A percentile compares a stretch with the other conserved stretches of the same genome.
These are phyloP conservation scores for Thozetella sp. DNA, from an alignment of 495 filamentous ascomycete species.

Conservation along the genomic window DNA sequence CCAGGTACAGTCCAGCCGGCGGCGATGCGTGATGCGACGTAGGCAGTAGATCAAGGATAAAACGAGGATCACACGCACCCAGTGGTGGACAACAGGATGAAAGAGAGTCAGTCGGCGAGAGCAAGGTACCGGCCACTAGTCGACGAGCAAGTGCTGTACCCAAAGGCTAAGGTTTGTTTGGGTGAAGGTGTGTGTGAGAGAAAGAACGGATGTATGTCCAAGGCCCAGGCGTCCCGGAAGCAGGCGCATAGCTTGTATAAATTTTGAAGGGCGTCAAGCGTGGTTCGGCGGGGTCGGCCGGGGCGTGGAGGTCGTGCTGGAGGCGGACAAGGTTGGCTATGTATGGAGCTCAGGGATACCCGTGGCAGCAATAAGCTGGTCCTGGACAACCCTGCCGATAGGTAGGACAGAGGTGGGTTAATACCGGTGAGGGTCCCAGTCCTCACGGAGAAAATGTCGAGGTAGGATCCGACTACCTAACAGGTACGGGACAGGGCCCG, in stretches of 20 bases:
- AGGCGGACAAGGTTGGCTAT: conserved; percentile 40
- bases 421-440: conserved; percentile 48
- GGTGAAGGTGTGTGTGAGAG: conserved; percentile 6
- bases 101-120: conserved; percentile 8
- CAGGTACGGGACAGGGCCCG: conserved; percentile 35
- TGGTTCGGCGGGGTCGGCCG: conserved; percentile 36
- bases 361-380: conserved; percentile 44
- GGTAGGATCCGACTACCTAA: conserved; percentile 41
- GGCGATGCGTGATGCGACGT: conserved; percentile 21
- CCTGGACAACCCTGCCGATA: conserved; percentile 41
- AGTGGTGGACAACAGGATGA: conserved; percentile 10
- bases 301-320: conserved; percentile 17
- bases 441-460: conserved; percentile 49
- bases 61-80: conserved; percentile 31
- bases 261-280: conserved; percentile 18
- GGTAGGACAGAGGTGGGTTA: conserved; percentile 50
- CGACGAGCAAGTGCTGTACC: conserved; percentile 11
- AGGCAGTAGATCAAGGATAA: conserved; percentile 24
- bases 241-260: conserved; percentile 31
- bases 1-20: conserved; percentile 15
- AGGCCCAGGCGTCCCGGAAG: conserved; percentile 16
- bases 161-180: conserved; percentile 7
- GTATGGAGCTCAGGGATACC: conserved; percentile 42
- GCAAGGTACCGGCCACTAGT: conserved; percentile 15
- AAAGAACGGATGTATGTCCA: conserved; percentile 12